phyloP scores from a whole-genome alignment of 2,329 filamentous ascomycete species.

The Calonectria hongkongensis region DNA sequence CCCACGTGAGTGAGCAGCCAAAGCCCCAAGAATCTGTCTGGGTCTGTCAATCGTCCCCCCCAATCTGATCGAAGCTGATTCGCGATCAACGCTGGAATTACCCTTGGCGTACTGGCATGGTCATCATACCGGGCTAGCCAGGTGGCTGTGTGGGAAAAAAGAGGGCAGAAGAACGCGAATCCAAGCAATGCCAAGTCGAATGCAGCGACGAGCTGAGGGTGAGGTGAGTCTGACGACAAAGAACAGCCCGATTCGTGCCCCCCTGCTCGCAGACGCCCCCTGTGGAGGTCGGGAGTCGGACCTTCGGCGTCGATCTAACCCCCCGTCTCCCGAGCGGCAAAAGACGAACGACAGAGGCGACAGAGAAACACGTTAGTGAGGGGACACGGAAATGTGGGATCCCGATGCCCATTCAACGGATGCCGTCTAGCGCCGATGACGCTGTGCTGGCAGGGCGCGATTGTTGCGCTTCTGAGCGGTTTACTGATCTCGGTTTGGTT shows the following conservation, averaged over 20 bases:
- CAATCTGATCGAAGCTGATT: slow-evolving; percentile 13
- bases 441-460: slow-evolving; percentile 15
- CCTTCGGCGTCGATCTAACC: slow-evolving; percentile 37
- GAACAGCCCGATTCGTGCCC: slow-evolving; percentile 9
- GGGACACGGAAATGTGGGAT: slow-evolving; percentile 29
- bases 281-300: slow-evolving; percentile 28
- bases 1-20: slow-evolving; percentile 13
- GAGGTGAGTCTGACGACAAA: slow-evolving; percentile 38
- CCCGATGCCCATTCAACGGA: slow-evolving; percentile 20
- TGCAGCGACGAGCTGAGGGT: slow-evolving; percentile 29
- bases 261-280: slow-evolving; percentile 18
- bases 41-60: neutral
- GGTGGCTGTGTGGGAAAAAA: slow-evolving; percentile 34
- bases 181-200: slow-evolving; percentile 27
- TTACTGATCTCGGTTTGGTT: slow-evolving; percentile 1
- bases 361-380: slow-evolving; percentile 8
- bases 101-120: neutral
- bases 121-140: slow-evolving; percentile 27
- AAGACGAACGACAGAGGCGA: slow-evolving; percentile 29
- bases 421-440: slow-evolving; percentile 5
- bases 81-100: slow-evolving; percentile 23
- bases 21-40: neutral
- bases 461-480: neutral
- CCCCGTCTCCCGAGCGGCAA: slow-evolving; percentile 34
- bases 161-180: slow-evolving; percentile 24